These are phyloP conservation scores for Curvularia lunata DNA, from an alignment of 2,329 filamentous ascomycete genomes.

Conservation along the genomic window DNA sequence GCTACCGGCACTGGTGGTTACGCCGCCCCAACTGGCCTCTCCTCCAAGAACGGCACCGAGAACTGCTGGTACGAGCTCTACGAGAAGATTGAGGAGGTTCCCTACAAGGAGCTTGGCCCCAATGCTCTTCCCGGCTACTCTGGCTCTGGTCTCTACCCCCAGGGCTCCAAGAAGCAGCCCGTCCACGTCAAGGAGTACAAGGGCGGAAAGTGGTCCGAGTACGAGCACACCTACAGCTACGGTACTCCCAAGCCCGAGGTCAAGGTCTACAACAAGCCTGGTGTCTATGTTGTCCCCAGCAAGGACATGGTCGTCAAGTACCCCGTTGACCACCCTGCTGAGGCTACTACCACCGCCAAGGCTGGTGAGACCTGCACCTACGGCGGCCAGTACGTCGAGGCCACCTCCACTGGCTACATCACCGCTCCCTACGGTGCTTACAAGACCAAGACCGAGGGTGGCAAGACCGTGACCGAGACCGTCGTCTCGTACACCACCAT, in stretches of 20 bases:
- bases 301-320: slow-evolving; percentile 34
- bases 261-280: slow-evolving; percentile 39
- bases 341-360: slow-evolving; percentile 31
- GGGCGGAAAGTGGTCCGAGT: slow-evolving; percentile 38
- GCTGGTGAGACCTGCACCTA: slow-evolving; percentile 36
- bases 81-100: slow-evolving; percentile 37
- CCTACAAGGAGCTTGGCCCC: slow-evolving; percentile 40
- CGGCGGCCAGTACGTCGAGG: slow-evolving; percentile 31
- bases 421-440: slow-evolving; percentile 36
- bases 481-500: slow-evolving; percentile 35
- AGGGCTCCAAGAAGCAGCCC: slow-evolving; percentile 33
- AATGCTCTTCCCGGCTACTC: slow-evolving; percentile 36
- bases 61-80: slow-evolving; percentile 40
- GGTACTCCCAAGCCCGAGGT: slow-evolving; percentile 34
- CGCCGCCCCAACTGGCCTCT: slow-evolving; percentile 14
- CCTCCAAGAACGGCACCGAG: slow-evolving; percentile 24
- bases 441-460: slow-evolving; percentile 23
- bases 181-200: slow-evolving; percentile 41
- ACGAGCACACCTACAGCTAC: slow-evolving; percentile 31
- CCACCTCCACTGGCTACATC: slow-evolving; percentile 33
- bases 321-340: slow-evolving; percentile 28
- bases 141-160: slow-evolving; percentile 38
- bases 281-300: slow-evolving; percentile 39
- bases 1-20: slow-evolving; percentile 24
- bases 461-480: slow-evolving; percentile 30